Conservation (phyloP, 768 basidiomycete species). For the Phlebiopsis flavidoalba region DNA sequence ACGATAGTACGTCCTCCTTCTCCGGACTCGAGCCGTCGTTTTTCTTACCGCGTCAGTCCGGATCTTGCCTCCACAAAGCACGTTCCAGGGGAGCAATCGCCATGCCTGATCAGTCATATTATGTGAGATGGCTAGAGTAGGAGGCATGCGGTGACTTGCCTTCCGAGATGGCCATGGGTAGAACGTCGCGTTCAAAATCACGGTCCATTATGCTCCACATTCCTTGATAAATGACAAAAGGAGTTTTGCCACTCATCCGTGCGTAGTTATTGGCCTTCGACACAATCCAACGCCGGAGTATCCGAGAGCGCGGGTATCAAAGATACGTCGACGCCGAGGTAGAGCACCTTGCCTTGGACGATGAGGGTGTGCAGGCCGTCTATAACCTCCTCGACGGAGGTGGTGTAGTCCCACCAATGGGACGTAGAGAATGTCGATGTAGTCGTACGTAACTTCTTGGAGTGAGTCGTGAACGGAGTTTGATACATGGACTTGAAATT, state of each 20-base stretch:
- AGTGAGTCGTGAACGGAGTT: slow-evolving; percentile 27
- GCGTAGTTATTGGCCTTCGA: slow-evolving; percentile 31
- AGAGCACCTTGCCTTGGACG: slow-evolving; percentile 39
- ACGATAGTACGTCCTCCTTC: slow-evolving; percentile 24
- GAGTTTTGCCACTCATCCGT: slow-evolving; percentile 28
- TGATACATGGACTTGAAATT: slow-evolving; percentile 25
- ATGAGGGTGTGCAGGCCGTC: slow-evolving; percentile 43
- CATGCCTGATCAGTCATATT: slow-evolving; percentile 19
- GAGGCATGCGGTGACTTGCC: background rate
- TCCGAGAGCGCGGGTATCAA: too few species aligned
- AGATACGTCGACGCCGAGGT: too few species aligned
- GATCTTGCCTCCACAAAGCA: slow-evolving; percentile 32
- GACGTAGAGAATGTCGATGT: slow-evolving; percentile 50
- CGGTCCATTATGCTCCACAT: slow-evolving; percentile 22
- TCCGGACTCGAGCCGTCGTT: slow-evolving; percentile 18
- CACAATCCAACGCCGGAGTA: slow-evolving; percentile 29
- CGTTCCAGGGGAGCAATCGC: slow-evolving; percentile 36
- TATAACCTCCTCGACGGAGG: slow-evolving; percentile 51
- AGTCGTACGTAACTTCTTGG: slow-evolving; percentile 45
- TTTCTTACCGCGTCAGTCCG: slow-evolving; percentile 31
- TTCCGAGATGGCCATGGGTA: slow-evolving; percentile 19
- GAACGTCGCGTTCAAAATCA: slow-evolving; percentile 36
- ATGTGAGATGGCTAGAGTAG: too few species aligned
- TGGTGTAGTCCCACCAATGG: slow-evolving; percentile 51
- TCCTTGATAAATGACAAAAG: slow-evolving; percentile 37